Evolutionary conservation across 2,329 filamentous ascomycete genomes (phyloP), one percentile per base, ranked within the genome.

Genomic region (Neocatenulostroma microsporum): DNA sequence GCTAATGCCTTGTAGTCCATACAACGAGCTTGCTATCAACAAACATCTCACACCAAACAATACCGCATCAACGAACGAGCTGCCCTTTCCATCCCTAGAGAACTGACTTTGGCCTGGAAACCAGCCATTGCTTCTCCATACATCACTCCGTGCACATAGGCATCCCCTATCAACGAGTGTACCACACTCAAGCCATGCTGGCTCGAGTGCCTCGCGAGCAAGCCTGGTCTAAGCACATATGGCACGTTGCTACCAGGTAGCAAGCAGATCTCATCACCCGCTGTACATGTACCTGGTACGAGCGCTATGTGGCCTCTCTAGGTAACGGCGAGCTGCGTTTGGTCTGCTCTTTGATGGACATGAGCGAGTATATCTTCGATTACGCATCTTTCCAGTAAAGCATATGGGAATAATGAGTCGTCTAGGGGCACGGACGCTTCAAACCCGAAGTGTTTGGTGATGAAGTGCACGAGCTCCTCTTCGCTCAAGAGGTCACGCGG

Each of bases 21-120:
- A n/a, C n/a, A n/a, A n/a, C n/a, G n/a, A n/a, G n/a, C n/a, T n/a
- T n/a, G n/a, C n/a, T n/a, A n/a, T n/a, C n/a, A n/a, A n/a, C n/a
- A n/a, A n/a, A n/a, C n/a, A n/a, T n/a, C n/a, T 30, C 15, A 30
- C 28, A 30, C 28, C 28, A 30, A 18, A 17, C 28, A 30, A 30
- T 17, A 30, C 6, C 15, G n/a, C 28, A 30, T 15, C 14, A 30
- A 30, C 6, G 28, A 30, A 6, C 28, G 10, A 6, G n/a, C 28
- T 17, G 28, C 28, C 15, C 15, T 14, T 14, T 30, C 28, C 15
- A 4, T 17, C 6, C 28, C 28, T 17, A 17, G 12, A 9, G 5
- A 4, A 5, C 13, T 30, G 11, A 30, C 28, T 15, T 12, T 30
- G n/a, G 28, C n/a, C 28, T 30, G 7, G 19, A 17, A 15, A 14